Evolutionary conservation across 2,329 filamentous ascomycete genomes (phyloP), one percentile per base, ranked within the genome.

Genomic region (Alternaria metachromatica): DNA sequence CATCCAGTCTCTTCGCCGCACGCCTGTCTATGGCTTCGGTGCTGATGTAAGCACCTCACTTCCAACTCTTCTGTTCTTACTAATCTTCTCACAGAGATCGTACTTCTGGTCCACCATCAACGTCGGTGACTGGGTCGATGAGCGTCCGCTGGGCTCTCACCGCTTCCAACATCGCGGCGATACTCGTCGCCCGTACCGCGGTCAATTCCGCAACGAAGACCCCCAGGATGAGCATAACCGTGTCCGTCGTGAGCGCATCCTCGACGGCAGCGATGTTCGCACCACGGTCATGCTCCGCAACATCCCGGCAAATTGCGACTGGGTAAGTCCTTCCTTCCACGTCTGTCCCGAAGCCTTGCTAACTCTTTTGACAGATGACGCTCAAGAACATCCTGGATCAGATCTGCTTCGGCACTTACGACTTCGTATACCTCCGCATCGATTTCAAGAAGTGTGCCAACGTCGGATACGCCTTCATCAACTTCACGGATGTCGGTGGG

Each of bases 391-490:
- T 96, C 60, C 85, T 98, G 13, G 92, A 97, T 74, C 85, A 90
- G 66, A 91, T 89, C 15, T 93, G 90, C 78, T 88, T 87, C 80
- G 94, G 93, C 28, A 90, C 91, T 66, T 98, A 96, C 78, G 94
- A 98, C 76, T 98, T 98, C 80, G 89, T 97, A 85, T 99, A 99
- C 78, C 83, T 98, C 56, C 90, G 96, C 43, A 98, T 98, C 72
- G 87, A 88, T 67, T 85, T 80, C 66, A 68, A 78, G 58, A 80
- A 80, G 41, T 77, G 63, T 56, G 76, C 67, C 66, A 97, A 94
- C 77, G 95, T 98, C 62, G 96, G 96, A 49, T 98, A 98, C 80
- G 95, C 94, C 0, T 99, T 98, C 81, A 93, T 99, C 82, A 97
- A 99, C 80, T 97, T 98, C 72, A 87, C 90, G 46, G 89, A 94